These are phyloP conservation scores for Chalciporus sphaerocephalus DNA, from an alignment of 768 basidiomycete genomes.

Conservation along the genomic window DNA sequence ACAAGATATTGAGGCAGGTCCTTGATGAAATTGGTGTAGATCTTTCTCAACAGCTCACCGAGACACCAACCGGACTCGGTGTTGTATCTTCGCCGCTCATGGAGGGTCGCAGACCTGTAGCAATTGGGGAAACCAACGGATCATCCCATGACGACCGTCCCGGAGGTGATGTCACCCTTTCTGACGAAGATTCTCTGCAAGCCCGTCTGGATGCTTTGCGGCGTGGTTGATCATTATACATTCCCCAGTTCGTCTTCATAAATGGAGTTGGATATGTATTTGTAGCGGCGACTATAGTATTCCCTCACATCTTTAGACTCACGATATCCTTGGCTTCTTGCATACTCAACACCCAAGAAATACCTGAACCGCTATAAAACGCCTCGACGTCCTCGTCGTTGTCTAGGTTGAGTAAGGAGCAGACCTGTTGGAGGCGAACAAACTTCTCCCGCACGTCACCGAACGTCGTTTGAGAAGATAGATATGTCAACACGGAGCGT, in stretches of 20 bases:
- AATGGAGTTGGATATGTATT: slow-evolving; percentile 7
- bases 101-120: slow-evolving; percentile 73
- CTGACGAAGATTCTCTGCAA: slow-evolving; percentile 92
- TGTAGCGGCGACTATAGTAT: slow-evolving; percentile 5
- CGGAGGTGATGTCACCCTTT: slow-evolving; percentile 39
- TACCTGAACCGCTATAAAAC: slow-evolving; percentile 91
- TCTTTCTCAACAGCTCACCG: slow-evolving; percentile 88
- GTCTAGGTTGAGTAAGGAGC: slow-evolving; percentile 87
- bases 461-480: slow-evolving; percentile 84
- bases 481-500: slow-evolving; percentile 73
- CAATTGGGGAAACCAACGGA: slow-evolving; percentile 61
- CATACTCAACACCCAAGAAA: slow-evolving; percentile 77
- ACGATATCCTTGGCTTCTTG: slow-evolving; percentile 73
- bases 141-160: slow-evolving; percentile 36
- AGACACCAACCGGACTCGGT: slow-evolving; percentile 74
- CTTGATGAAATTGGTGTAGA: slow-evolving; percentile 95
- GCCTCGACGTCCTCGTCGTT: slow-evolving; percentile 89
- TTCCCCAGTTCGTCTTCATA: slow-evolving; percentile 5
- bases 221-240: slow-evolving; percentile 43
- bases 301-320: slow-evolving; percentile 44
- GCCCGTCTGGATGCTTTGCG: slow-evolving; percentile 88
- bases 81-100: slow-evolving; percentile 54
- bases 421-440: slow-evolving; percentile 85
- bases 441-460: slow-evolving; percentile 93
- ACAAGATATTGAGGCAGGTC: slow-evolving; percentile 93